Evolutionary conservation across 257 asterid genomes (phyloP), one percentile per base, ranked within the genome.

Genomic region (Nyctanthes arbortristis): DNA sequence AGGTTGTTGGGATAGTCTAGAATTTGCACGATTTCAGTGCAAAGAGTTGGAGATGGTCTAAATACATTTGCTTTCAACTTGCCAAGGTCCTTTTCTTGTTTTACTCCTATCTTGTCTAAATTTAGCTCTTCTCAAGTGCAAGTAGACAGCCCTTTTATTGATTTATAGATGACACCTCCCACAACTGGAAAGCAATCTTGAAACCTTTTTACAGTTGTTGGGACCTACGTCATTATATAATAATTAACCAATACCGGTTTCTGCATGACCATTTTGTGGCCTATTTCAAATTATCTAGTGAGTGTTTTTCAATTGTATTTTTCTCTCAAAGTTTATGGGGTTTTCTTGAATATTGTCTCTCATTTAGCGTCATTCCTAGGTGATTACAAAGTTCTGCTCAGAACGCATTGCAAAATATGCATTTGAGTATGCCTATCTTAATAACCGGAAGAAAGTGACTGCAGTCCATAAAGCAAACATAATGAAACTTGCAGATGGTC

Each of bases 391-490:
- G 87, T 94, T 91, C 81, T 94, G 99, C 77, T 94, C 99, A 0
- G 97, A 94, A 74, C 81, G 99, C 40, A 89, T 94, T 74, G 97
- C 99, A 24, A 85, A 94, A 66, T 94, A 94, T 29, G 99, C 99
- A 34, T 94, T 94, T 71, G 97, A 94, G 88, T 94, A 94, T 82
- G 97, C 99, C 56, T 92, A 94, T 77, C 96, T 89, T 72, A 92
- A 94, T 88, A 89, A 92, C 81, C 84, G 99, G 72, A 89, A 88
- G 93, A 82, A 78, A 77, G 99, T 94, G 80, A 81, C 97, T 29
- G 99, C 97, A 39, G 97, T 94, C 76, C 99, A 94, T 84, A 94
- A 94, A 78, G 99, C 99, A 49, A 94, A 94, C 81, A 94, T 94
- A 73, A 94, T 94, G 97, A 91, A 94, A 78, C 97, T 91, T 82